Evolutionary conservation across 1,284 basidiomycete genomes (phyloP).

Genomic region (Marasmius sp.): DNA sequence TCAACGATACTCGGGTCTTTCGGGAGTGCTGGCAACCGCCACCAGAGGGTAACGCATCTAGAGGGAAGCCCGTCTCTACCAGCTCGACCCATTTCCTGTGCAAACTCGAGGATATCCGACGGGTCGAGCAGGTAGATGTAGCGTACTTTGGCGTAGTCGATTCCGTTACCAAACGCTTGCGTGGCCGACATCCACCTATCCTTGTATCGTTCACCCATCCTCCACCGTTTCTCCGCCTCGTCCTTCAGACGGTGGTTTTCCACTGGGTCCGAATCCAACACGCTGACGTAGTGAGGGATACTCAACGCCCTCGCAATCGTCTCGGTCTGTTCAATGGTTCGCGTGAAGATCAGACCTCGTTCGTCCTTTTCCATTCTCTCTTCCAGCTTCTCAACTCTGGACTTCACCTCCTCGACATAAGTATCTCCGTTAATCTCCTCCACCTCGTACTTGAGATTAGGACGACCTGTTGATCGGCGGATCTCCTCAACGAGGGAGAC

Average conservation of each 20-base stretch:
- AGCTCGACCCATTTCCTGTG: slow-evolving; percentile 6
- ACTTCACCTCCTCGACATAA: background rate
- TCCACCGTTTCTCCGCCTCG: slow-evolving; percentile 1
- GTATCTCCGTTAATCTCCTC: background rate
- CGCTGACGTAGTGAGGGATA: background rate
- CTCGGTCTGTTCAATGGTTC: background rate
- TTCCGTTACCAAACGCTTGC: slow-evolving; percentile 12
- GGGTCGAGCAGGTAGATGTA: slow-evolving; percentile 7
- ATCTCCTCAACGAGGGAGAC: slow-evolving; percentile 7
- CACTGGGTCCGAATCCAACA: background rate
- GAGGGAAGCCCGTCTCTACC: background rate
- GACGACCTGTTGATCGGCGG: slow-evolving; percentile 10
- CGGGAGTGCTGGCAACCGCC: background rate
- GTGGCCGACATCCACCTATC: slow-evolving; percentile 11
- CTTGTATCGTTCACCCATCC: background rate
- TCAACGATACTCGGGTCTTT: background rate
- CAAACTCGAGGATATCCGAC: background rate
- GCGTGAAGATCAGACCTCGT: slow-evolving; percentile 8
- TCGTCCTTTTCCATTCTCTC: background rate
- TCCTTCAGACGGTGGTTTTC: background rate
- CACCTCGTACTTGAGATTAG: slow-evolving; percentile 11
- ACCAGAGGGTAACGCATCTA: background rate
- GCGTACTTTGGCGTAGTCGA: slow-evolving; percentile 9
- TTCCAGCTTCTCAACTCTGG: background rate
- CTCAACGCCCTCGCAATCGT: background rate